Percentiles rank a stretch among this genome's conserved stretches.
phyloP scores from a whole-genome alignment of 2,329 filamentous ascomycete genomes.

The Chaetoscypha palmicola region DNA sequence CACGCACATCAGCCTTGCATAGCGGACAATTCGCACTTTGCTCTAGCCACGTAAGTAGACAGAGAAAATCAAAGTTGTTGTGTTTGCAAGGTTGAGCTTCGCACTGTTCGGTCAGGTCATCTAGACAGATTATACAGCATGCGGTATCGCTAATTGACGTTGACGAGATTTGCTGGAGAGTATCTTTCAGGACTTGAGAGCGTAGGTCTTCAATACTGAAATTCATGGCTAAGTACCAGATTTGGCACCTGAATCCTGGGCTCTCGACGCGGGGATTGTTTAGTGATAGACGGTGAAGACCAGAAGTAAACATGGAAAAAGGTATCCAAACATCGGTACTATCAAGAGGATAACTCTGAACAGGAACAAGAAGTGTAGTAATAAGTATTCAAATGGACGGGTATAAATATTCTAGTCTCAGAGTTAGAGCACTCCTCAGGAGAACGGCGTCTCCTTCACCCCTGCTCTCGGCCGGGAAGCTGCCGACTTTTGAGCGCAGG shows the following conservation, averaged over 20 bases:
- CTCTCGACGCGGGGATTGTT: too few species aligned
- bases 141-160: neutral
- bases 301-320: neutral
- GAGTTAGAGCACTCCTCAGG: neutral
- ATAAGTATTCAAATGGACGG: neutral
- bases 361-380: neutral
- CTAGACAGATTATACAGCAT: constrained; percentile 1
- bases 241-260: neutral
- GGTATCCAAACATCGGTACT: neutral
- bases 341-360: neutral
- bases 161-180: constrained; percentile 1
- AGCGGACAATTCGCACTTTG: neutral
- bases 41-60: neutral
- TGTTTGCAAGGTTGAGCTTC: neutral
- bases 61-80: neutral
- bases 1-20: neutral
- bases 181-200: neutral
- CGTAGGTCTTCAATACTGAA: neutral
- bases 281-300: too few species aligned
- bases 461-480: too few species aligned
- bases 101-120: neutral
- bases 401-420: too few species aligned
- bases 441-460: neutral
- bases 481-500: too few species aligned
- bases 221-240: neutral